Evolutionary conservation across 2,329 filamentous ascomycete species (phyloP).

Genomic region (Aspergillus uvarum): DNA sequence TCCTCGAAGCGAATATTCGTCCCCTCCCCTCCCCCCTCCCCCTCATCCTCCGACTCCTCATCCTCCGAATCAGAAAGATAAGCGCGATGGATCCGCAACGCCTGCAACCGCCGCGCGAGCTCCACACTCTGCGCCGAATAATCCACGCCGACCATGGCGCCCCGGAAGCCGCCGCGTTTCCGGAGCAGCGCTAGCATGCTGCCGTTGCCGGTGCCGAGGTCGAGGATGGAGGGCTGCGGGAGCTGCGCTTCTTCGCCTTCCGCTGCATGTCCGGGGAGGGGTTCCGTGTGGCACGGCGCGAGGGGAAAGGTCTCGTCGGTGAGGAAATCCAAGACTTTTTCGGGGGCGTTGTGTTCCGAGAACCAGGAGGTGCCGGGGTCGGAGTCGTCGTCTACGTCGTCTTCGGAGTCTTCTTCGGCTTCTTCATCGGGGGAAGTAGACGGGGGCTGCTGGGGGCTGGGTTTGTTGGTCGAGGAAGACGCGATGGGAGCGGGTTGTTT

Average conservation of each 20-base stretch:
- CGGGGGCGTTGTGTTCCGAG: conserved; percentile 84
- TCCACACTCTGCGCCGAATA: conserved; percentile 75
- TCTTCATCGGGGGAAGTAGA: conserved; percentile 62
- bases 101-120: conserved; percentile 67
- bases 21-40: conserved; percentile 28
- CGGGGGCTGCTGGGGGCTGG: too few relatives aligned
- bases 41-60: conserved; percentile 57
- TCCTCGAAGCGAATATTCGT: conserved; percentile 51
- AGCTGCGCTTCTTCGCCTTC: conserved; percentile 23
- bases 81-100: conserved; percentile 33
- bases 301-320: conserved; percentile 49
- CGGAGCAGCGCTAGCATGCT: conserved; percentile 82
- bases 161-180: conserved; percentile 63
- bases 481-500: conserved; percentile 19
- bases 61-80: conserved; percentile 32
- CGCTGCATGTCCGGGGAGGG: neutral
- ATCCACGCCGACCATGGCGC: conserved; percentile 80
- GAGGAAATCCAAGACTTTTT: conserved; percentile 73
- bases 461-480: neutral
- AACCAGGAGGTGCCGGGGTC: conserved; percentile 91
- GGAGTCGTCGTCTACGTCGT: conserved; percentile 69
- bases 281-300: conserved; percentile 38
- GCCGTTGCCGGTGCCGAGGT: conserved; percentile 92
- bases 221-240: conserved; percentile 58
- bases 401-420: conserved; percentile 57